Evolutionary conservation across 2,329 filamentous ascomycete species (phyloP).

Genomic region (Calonectria hawksworthii): DNA sequence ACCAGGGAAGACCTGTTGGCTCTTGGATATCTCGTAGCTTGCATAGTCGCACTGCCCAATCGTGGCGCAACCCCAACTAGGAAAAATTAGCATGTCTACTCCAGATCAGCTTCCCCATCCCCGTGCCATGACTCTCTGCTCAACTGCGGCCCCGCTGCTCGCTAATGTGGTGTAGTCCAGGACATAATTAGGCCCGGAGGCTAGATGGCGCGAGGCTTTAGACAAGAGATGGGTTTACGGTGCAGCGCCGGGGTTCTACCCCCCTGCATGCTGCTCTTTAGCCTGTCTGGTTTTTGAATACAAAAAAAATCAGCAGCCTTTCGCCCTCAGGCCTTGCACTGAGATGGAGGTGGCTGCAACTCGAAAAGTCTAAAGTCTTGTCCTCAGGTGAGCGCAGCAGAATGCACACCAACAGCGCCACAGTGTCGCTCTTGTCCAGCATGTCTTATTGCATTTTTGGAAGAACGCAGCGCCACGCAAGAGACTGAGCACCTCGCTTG

Average conservation of each 20-base stretch:
- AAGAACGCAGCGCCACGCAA: not conserved
- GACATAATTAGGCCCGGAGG: conserved; percentile 12
- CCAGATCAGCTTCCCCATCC: not conserved
- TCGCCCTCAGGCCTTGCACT: not conserved
- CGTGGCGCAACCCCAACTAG: not conserved
- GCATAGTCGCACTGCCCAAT: conserved; percentile 4
- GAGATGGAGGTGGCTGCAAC: conserved; percentile 16
- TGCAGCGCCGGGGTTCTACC: conserved; percentile 4
- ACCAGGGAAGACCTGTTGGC: conserved; percentile 7
- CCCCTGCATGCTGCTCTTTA: conserved; percentile 19
- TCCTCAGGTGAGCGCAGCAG: conserved; percentile 20
- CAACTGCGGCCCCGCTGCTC: conserved; percentile 16
- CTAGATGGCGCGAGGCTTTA: conserved; percentile 22
- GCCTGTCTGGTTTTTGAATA: not conserved
- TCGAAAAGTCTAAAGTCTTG: conserved; percentile 11
- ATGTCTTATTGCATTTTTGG: not conserved
- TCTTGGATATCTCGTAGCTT: conserved; percentile 9
- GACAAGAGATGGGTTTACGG: conserved; percentile 18
- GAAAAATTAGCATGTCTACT: not conserved
- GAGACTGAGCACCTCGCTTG: not conserved
- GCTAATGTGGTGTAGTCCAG: not conserved
- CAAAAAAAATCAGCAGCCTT: not conserved
- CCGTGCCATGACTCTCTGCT: conserved; percentile 8
- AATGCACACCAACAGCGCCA: conserved; percentile 2
- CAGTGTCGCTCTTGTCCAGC: not conserved